Conservation (phyloP, 2,329 filamentous ascomycete species). For the Aspergillus tamarii region DNA sequence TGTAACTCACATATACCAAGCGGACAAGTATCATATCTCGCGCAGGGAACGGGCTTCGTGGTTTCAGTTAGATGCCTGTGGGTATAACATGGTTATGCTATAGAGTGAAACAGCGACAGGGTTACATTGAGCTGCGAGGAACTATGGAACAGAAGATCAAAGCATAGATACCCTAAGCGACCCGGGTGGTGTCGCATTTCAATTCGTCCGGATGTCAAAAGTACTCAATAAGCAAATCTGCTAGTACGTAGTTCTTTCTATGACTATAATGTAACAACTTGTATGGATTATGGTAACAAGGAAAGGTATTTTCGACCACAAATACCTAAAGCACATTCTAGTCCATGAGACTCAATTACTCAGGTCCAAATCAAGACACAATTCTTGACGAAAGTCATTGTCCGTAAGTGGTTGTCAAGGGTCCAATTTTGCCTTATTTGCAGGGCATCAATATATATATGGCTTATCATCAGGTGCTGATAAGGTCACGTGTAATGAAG, state of each 20-base stretch:
- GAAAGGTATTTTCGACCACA: neutral
- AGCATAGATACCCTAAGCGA: neutral
- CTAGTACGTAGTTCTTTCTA: too few species aligned
- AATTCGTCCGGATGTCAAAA: too few species aligned
- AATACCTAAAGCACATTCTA: neutral
- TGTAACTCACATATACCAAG: too few species aligned
- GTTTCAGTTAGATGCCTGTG: neutral
- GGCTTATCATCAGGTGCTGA: neutral
- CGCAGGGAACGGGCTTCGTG: neutral
- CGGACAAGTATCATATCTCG: neutral
- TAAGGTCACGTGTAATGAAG: conserved; percentile 1
- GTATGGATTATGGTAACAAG: neutral
- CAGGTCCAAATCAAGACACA: neutral
- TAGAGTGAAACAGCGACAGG: neutral
- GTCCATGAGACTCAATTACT: neutral
- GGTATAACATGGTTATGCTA: neutral
- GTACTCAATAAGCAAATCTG: too few species aligned
- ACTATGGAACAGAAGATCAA: neutral
- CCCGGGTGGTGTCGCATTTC: too few species aligned
- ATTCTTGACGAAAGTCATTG: too few species aligned
- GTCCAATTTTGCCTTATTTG: neutral
- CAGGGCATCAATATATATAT: neutral
- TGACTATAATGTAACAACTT: too few species aligned
- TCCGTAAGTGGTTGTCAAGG: too few species aligned
- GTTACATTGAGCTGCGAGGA: neutral